Percentiles rank a stretch among this genome's conserved stretches.
Conservation (phyloP, 2,329 filamentous ascomycete genomes). For the Colletotrichum sp. region DNA sequence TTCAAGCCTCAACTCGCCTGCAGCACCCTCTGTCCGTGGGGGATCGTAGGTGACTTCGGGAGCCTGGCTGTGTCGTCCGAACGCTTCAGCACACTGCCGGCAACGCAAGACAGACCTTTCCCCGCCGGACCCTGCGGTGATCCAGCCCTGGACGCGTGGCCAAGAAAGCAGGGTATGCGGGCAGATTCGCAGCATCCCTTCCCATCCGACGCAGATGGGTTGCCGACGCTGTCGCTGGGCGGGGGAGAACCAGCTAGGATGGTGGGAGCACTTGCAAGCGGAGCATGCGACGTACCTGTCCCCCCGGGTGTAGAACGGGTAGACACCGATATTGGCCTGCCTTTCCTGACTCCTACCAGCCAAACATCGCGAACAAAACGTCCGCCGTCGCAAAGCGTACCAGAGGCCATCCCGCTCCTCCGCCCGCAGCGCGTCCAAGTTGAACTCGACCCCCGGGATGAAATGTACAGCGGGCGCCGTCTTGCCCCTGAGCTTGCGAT, state of each 20-base stretch:
- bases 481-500: background rate
- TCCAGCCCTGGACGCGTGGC: background rate
- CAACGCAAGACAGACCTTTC: background rate
- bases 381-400: background rate
- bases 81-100: background rate
- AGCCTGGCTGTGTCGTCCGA: background rate
- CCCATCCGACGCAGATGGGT: background rate
- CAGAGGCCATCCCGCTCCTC: background rate
- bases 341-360: background rate
- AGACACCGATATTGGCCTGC: background rate
- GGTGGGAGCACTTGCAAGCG: background rate
- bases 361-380: background rate
- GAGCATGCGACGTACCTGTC: background rate
- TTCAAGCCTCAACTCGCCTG: background rate
- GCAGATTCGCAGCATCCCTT: background rate
- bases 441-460: background rate
- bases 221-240: rapidly evolving
- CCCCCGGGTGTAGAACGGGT: background rate
- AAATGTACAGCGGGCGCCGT: background rate
- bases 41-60: background rate
- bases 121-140: rapidly evolving
- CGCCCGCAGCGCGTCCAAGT: background rate
- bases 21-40: rapidly evolving
- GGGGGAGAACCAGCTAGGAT: background rate
- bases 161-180: too few species aligned